These are phyloP conservation scores for Fraxinus dipetala DNA, from an alignment of 305 asterid species.

Conservation along the genomic window DNA sequence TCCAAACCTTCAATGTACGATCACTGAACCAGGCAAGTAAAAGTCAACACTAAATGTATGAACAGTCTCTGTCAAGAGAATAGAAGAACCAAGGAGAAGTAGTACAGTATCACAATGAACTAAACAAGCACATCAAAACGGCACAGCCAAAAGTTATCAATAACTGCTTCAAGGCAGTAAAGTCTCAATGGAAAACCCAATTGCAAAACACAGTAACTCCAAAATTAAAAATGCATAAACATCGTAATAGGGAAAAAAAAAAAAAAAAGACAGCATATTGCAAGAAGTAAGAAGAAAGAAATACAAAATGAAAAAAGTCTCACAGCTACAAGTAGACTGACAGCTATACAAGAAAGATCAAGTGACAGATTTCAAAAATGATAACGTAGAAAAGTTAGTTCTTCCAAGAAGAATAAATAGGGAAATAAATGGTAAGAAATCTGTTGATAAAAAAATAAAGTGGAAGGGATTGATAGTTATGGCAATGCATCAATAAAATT, in stretches of 20 bases:
- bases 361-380: neutral
- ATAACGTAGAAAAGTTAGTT: neutral
- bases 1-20: constrained; percentile 90
- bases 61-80: neutral
- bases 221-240: neutral
- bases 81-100: neutral
- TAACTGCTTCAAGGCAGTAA: neutral
- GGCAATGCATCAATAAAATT: neutral
- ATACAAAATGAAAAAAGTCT: neutral
- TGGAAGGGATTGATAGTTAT: neutral
- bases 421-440: neutral
- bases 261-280: neutral
- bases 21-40: constrained; percentile 51
- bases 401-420: neutral
- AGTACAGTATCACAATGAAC: neutral
- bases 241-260: neutral
- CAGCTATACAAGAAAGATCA: neutral
- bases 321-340: neutral
- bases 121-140: neutral
- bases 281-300: neutral
- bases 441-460: neutral
- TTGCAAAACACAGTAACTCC: neutral
- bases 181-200: neutral
- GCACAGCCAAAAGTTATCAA: neutral
- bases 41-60: neutral